These are phyloP conservation scores for Clonostachys sp. DNA, from an alignment of 2,329 filamentous ascomycete genomes.

Conservation along the genomic window DNA sequence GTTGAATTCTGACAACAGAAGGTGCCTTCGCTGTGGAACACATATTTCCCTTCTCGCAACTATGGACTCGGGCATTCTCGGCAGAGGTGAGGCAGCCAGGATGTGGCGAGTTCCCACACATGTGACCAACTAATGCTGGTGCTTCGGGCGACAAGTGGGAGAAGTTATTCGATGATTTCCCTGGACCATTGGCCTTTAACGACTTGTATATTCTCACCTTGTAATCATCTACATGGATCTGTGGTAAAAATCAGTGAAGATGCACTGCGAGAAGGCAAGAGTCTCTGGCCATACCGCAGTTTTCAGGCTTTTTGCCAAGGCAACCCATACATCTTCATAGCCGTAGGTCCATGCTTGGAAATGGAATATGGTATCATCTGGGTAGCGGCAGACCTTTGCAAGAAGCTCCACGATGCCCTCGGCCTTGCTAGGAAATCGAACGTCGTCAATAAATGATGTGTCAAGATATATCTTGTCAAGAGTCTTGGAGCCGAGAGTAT, in stretches of 20 bases:
- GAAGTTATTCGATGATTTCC: slow-evolving; percentile 12
- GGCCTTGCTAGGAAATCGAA: slow-evolving; percentile 57
- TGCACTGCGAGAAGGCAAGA: neutral
- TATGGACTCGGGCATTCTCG: slow-evolving; percentile 66
- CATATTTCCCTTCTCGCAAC: slow-evolving; percentile 71
- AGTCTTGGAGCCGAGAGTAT: slow-evolving; percentile 57
- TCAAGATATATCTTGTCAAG: slow-evolving; percentile 87
- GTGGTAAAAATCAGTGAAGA: neutral
- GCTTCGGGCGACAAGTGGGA: slow-evolving; percentile 51
- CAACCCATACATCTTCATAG: slow-evolving; percentile 90
- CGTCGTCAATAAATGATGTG: slow-evolving; percentile 62
- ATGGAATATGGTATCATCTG: slow-evolving; percentile 73
- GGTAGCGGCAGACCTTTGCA: slow-evolving; percentile 62
- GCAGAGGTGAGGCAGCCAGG: slow-evolving; percentile 68
- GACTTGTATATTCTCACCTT: slow-evolving; percentile 69
- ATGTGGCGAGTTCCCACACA: slow-evolving; percentile 66
- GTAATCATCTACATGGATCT: slow-evolving; percentile 82
- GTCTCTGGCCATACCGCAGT: slow-evolving; percentile 43
- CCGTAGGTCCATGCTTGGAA: slow-evolving; percentile 85
- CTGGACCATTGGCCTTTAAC: slow-evolving; percentile 26
- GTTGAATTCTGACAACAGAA: slow-evolving; percentile 69
- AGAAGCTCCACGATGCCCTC: slow-evolving; percentile 74
- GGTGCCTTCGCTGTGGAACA: slow-evolving; percentile 43
- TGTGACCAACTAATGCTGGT: slow-evolving; percentile 66
- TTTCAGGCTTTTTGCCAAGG: slow-evolving; percentile 65